Evolutionary conservation across 331 rosid species (phyloP).

Genomic region (Phaseolus coccineus): DNA sequence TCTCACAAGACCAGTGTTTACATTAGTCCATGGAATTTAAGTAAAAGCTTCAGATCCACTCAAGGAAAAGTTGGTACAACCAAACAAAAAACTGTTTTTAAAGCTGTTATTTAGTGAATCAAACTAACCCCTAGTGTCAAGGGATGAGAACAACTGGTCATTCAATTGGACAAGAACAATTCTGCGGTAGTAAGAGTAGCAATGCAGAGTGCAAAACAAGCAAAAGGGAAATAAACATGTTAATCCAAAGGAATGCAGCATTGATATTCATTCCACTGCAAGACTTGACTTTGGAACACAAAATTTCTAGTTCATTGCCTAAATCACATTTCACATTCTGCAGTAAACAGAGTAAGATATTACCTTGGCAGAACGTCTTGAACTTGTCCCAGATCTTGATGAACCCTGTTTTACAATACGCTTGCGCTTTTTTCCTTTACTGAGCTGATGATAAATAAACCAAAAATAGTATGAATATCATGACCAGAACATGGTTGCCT

Average conservation of each 20-base stretch:
- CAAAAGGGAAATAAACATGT: conserved; percentile 6
- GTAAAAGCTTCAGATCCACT: not conserved
- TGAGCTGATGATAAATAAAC: conserved; percentile 58
- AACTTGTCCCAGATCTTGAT: conserved; percentile 61
- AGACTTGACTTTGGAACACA: not conserved
- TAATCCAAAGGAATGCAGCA: conserved; percentile 1
- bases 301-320: not conserved
- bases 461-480: conserved; percentile 27
- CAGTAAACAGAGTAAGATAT: conserved; percentile 39
- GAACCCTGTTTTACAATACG: conserved; percentile 63
- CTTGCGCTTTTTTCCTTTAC: conserved; percentile 78
- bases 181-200: not conserved
- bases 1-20: not conserved
- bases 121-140: not conserved
- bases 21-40: not conserved
- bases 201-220: conserved; percentile 2
- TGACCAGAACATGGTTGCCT: not conserved
- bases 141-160: not conserved
- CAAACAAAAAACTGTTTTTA: not conserved
- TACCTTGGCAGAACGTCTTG: conserved; percentile 81
- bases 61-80: too few relatives aligned
- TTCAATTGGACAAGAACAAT: not conserved
- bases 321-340: conserved; percentile 28
- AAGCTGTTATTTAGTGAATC: not conserved
- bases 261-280: not conserved